Percentiles rank a stretch among this genome's conserved stretches.
Conservation (phyloP, 108 stramenopile genomes). For the Cyclotella cryptica region DNA sequence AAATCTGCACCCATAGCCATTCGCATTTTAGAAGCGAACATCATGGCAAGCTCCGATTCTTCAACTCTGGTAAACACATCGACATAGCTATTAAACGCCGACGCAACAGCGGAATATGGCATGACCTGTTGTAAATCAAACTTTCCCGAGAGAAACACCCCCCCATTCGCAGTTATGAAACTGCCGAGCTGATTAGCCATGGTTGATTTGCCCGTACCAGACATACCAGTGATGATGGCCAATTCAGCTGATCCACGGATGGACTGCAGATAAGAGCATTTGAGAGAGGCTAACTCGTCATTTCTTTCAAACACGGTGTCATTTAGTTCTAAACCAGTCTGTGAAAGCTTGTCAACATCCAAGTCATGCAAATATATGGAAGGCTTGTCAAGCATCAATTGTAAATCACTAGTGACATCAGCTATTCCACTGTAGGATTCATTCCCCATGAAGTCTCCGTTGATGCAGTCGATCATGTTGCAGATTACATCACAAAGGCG, state of each 20-base stretch:
- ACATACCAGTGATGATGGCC: conserved; percentile 2
- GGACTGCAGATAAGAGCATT: conserved; percentile 11
- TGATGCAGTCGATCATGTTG: too few species aligned
- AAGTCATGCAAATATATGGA: too few species aligned
- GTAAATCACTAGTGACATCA: too few species aligned
- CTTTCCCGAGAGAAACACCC: conserved; percentile 28
- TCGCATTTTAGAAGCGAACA: background rate
- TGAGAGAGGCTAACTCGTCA: background rate
- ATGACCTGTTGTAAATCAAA: conserved; percentile 14
- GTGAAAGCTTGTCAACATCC: too few species aligned
- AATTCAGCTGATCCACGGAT: conserved; percentile 12
- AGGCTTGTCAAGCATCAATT: too few species aligned
- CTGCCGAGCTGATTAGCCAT: background rate
- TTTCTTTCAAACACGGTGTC: too few species aligned
- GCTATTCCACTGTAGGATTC: too few species aligned
- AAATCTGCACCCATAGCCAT: conserved; percentile 13
- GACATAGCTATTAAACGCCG: conserved; percentile 26
- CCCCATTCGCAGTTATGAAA: background rate
- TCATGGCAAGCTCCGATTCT: background rate
- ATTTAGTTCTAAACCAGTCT: too few species aligned
- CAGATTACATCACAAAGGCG: too few species aligned
- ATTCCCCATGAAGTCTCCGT: too few species aligned
- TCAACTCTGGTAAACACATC: background rate
- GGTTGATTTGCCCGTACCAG: background rate
- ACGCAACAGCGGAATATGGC: conserved; percentile 22